Evolutionary conservation across 345 rosid species (phyloP), one percentile per base, ranked within the genome.

Genomic region (Abelmoschus esculentus): DNA sequence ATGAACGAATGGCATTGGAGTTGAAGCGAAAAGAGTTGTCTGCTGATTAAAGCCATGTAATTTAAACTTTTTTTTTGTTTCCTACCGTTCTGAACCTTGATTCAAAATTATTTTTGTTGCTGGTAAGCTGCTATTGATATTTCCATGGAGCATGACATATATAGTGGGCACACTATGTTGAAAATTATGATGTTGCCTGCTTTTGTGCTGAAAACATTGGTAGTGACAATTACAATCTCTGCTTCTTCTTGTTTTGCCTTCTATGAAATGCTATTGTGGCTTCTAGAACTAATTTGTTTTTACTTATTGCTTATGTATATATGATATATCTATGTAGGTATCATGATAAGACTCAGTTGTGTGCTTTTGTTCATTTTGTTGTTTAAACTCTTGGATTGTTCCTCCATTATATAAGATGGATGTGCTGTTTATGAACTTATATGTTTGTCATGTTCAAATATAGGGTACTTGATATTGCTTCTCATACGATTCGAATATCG

Each of bases 1-100:
- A 93, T 62, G 95, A 91, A 68, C 81, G 85, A 15, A 73, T 86
- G 84, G 86, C 86, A 64, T 75, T 93, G 74, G 91, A 89, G 67
- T 74, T 93, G 80, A 88, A 80, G 79, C 81, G 66, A 66, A 89
- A 87, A 76, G 84, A 77, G 70, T 56, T 82, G 74, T 78, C 83
- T 74, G 75, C 75, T 52, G 77, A 73, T 57, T 74, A 61, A 29
- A 69, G 53, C 42, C 72, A 59, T 71, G 71, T 60, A 50, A 38
- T 63, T 46, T 58, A 28, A 5, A 9, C 46, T 26, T 11, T 28
- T 11, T 28, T 53, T 66, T 71, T 55, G 44, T 73, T 61, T 19
- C 46, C 71, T 66, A 13, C 10, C 38, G 13, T 67, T 6, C 65
- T 26, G 52, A 61, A 55, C n/a, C 28, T 72, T 63, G 67, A 67